phyloP scores from a whole-genome alignment of 148 eudicot species.

The Dysphania ambrosioides region DNA sequence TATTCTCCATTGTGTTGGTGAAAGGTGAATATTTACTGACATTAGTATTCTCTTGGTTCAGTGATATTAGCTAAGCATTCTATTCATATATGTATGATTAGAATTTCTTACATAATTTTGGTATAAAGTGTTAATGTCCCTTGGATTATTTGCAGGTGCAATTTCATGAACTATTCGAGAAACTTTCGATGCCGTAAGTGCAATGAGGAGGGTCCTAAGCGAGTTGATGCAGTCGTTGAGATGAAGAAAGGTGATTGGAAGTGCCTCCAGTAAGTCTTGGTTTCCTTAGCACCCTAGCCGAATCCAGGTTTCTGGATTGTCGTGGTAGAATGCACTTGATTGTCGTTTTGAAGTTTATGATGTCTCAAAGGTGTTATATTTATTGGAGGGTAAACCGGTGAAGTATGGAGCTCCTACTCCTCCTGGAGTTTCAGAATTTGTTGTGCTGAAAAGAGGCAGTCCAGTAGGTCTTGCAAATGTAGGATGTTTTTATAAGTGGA shows the following conservation, averaged over 20 bases:
- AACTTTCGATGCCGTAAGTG: slow-evolving; percentile 61
- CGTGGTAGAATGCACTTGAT: neutral
- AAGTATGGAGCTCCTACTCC: neutral
- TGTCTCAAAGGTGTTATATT: neutral
- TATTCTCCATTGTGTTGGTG: neutral
- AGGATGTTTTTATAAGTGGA: neutral
- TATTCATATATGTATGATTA: slow-evolving; percentile 1
- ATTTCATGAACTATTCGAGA: slow-evolving; percentile 63
- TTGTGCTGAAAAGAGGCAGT: neutral
- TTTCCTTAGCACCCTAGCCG: neutral
- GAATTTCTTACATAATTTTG: neutral
- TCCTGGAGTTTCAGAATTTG: neutral
- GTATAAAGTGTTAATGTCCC: neutral
- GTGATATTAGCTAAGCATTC: neutral
- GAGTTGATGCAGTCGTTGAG: slow-evolving; percentile 17
- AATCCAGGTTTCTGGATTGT: neutral
- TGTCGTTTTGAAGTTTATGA: neutral
- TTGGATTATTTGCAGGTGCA: slow-evolving; percentile 61
- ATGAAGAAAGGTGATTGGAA: slow-evolving; percentile 60
- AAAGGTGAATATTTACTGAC: neutral
- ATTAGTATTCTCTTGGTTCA: neutral
- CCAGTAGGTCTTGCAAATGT: neutral
- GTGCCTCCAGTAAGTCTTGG: slow-evolving; percentile 66
- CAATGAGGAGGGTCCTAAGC: slow-evolving; percentile 48
- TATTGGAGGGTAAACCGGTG: neutral